phyloP scores from a whole-genome alignment of 2,329 filamentous ascomycete genomes.

The Diaporthe ilicicola region DNA sequence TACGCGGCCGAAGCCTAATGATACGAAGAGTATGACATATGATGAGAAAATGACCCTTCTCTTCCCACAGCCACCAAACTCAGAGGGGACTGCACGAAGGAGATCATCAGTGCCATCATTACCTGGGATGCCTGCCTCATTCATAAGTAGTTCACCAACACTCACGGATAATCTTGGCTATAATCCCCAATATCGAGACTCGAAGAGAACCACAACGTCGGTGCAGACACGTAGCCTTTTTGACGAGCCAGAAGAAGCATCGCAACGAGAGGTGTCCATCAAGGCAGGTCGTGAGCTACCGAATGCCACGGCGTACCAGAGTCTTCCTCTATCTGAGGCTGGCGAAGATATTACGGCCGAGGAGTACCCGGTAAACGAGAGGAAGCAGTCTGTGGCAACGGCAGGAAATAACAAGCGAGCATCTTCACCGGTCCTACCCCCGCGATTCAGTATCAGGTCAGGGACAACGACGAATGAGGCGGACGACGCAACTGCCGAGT shows the following conservation, averaged over 20 bases:
- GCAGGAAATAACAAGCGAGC: slow-evolving; percentile 49
- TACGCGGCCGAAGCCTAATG: slow-evolving; percentile 54
- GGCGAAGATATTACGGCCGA: slow-evolving; percentile 49
- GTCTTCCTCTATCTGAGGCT: slow-evolving; percentile 43
- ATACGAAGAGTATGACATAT: slow-evolving; percentile 66
- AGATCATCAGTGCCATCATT: slow-evolving; percentile 56
- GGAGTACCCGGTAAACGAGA: slow-evolving; percentile 41
- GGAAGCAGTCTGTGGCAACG: slow-evolving; percentile 28
- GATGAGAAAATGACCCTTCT: slow-evolving; percentile 65
- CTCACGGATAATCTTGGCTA: slow-evolving; percentile 37
- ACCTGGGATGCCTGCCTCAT: slow-evolving; percentile 48
- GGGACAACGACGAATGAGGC: slow-evolving; percentile 51
- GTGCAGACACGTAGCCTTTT: slow-evolving; percentile 51
- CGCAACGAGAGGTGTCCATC: slow-evolving; percentile 25
- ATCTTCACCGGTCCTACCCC: slow-evolving; percentile 60
- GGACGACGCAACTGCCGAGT: slow-evolving; percentile 54
- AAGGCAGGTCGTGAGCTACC: slow-evolving; percentile 32
- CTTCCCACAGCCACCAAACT: slow-evolving; percentile 50
- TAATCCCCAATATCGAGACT: slow-evolving; percentile 41
- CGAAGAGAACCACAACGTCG: slow-evolving; percentile 48
- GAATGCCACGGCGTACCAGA: slow-evolving; percentile 43
- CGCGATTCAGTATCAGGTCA: slow-evolving; percentile 42
- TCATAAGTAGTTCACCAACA: slow-evolving; percentile 38
- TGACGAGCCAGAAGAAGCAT: slow-evolving; percentile 35
- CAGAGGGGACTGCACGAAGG: slow-evolving; percentile 37